Base-by-base conservation (phyloP, 192 early-diverging fungal genomes). In the Coemansia sp. region DNA sequence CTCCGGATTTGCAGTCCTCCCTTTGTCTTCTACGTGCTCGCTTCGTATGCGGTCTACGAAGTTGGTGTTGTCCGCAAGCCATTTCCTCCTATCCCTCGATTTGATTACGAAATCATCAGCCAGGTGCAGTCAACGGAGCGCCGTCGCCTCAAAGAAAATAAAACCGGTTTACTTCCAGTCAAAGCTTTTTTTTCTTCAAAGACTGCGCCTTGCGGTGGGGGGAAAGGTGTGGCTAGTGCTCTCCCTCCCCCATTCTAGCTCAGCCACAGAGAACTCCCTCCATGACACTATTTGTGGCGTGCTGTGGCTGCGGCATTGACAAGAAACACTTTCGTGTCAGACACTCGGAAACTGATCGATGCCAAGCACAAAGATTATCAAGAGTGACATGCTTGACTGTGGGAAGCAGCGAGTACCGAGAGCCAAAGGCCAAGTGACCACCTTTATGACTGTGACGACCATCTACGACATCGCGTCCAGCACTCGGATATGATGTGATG, bases 91-190 rank as follows among this genome's bases (percentile, higher is more conserved):
- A 45, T 45, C 42, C 2, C 42, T 8, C 19, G 46, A 50, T 50
- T 21, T n/a, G 46, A 50, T 50, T 50, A 50, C 46, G 46, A 50
- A 50, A 50, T 50, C 46, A 50, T 21, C 46, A 0, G 19, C 46
- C 19, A 21, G 46, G 21, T 21, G 46, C 46, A 50, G 46, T 50
- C 46, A 50, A 50, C 46, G 42, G 42, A 36, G 34, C 9, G 42
- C 8, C 46, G n/a, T 50, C 46, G 46, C 46, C 46, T 50, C 46
- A 45, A 45, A 45, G 42, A 50, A 50, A 50, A 21, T 21, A n/a
- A 50, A 50, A 50, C 46, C 46, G 46, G 46, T 23, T 50, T 50
- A 27, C 21, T 21, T 2, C 2, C 46, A 50, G 19, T 21, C 46
- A 50, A 23, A 6, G 46, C 46, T 8, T 42, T 42, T 42, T 36